phyloP scores from a whole-genome alignment of 768 basidiomycete genomes.

The Boletus tylopilopsis region DNA sequence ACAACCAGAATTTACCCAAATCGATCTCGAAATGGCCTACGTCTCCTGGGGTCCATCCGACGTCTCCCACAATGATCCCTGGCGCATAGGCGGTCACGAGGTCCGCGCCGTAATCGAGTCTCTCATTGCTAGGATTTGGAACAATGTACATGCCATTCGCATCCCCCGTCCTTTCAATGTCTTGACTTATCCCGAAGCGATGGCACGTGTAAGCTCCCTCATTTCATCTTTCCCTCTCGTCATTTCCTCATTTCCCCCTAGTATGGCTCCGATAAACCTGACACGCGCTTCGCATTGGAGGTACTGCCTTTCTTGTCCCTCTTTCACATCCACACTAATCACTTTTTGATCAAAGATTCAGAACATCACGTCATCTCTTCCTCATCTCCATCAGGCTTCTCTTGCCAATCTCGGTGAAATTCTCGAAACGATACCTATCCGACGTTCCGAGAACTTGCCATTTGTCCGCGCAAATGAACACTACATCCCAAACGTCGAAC shows the following conservation, averaged over 20 bases:
- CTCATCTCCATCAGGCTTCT: constrained; percentile 22
- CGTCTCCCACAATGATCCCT: constrained; percentile 35
- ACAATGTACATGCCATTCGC: constrained; percentile 55
- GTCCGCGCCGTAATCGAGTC: constrained; percentile 77
- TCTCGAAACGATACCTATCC: constrained; percentile 33
- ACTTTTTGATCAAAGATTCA: constrained; percentile 28
- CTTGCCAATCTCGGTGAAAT: constrained; percentile 25
- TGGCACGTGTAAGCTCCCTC: constrained; percentile 62
- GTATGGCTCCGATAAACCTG: constrained; percentile 96
- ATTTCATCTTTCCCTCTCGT: constrained; percentile 8
- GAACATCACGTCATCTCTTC: constrained; percentile 31
- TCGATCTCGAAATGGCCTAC: constrained; percentile 96
- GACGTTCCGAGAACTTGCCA: constrained; percentile 21
- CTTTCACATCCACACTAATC: constrained; percentile 8
- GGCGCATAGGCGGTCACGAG: constrained; percentile 86
- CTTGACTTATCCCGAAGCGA: constrained; percentile 89
- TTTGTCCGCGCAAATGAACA: constrained; percentile 30
- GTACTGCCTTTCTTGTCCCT: constrained; percentile 39
- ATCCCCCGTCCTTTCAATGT: constrained; percentile 68
- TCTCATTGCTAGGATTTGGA: constrained; percentile 75
- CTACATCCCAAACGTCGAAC: constrained; percentile 16
- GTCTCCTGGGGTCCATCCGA: constrained; percentile 66
- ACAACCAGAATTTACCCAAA: constrained; percentile 95
- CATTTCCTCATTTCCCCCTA: constrained; percentile 30
- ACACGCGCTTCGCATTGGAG: constrained; percentile 84